phyloP scores from a whole-genome alignment of 2,329 filamentous ascomycete species.

The Magnaporthales sp. region DNA sequence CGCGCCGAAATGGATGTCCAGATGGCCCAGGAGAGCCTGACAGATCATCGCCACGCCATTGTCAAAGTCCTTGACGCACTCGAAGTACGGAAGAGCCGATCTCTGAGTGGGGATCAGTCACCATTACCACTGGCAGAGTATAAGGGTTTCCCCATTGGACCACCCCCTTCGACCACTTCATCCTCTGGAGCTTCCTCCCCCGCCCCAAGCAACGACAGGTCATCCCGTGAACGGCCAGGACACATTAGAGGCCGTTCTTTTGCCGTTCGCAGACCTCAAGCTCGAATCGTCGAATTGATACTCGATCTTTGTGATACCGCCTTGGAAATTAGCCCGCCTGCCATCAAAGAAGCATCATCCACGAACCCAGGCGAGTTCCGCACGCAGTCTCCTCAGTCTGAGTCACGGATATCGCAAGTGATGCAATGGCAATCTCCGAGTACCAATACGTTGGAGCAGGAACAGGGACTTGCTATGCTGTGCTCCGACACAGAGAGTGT shows the following conservation, averaged over 20 bases:
- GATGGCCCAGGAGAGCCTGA: slow-evolving; percentile 83
- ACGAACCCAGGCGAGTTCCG: slow-evolving; percentile 68
- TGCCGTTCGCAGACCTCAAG: slow-evolving; percentile 79
- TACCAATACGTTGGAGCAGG: slow-evolving; percentile 83
- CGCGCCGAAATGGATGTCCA: slow-evolving; percentile 97
- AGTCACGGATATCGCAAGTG: slow-evolving; percentile 89
- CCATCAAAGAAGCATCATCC: slow-evolving; percentile 74
- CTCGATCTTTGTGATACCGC: slow-evolving; percentile 94
- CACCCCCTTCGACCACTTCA: slow-evolving; percentile 54
- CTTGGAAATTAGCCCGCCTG: slow-evolving; percentile 86
- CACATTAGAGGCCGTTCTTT: slow-evolving; percentile 80
- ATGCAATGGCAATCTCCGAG: slow-evolving; percentile 95
- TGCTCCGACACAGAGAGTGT: slow-evolving; percentile 83
- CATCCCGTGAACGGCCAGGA: slow-evolving; percentile 63
- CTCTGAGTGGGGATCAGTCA: slow-evolving; percentile 45
- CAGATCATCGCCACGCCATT: slow-evolving; percentile 87
- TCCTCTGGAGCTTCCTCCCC: slow-evolving; percentile 45
- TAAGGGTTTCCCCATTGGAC: slow-evolving; percentile 79
- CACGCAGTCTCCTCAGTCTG: slow-evolving; percentile 91
- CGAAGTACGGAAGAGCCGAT: slow-evolving; percentile 66
- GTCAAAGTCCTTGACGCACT: slow-evolving; percentile 91
- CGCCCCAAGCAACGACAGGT: slow-evolving; percentile 59
- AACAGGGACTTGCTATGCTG: slow-evolving; percentile 79
- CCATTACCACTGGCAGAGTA: slow-evolving; percentile 63
- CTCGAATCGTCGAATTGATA: slow-evolving; percentile 88